A percentile compares a stretch with the other conserved stretches of the same genome.
phyloP scores from a whole-genome alignment of 305 asterid genomes.

The Rubia peregrina region DNA sequence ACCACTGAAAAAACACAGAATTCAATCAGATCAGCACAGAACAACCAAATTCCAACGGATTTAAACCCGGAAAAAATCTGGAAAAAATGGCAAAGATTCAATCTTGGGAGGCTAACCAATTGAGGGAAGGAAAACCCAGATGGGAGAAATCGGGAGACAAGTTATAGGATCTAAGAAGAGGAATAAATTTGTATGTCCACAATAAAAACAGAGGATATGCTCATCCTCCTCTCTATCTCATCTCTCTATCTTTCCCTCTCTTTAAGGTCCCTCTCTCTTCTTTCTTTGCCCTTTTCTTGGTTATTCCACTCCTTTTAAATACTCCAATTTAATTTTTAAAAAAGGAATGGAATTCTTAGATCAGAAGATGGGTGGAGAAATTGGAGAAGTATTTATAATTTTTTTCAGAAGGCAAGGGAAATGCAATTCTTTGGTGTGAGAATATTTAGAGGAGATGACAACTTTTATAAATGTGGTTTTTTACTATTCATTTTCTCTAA shows the following conservation, averaged over 20 bases:
- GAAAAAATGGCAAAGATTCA: slow-evolving; percentile 1
- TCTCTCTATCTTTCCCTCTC: slow-evolving; percentile 25
- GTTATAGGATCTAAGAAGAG: slow-evolving; percentile 52
- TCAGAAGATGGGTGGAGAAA: slow-evolving; percentile 7
- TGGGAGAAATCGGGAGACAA: slow-evolving; percentile 27
- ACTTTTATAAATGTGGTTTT: background rate
- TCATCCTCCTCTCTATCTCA: slow-evolving; percentile 43
- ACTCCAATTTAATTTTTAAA: slow-evolving; percentile 22
- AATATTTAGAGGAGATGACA: slow-evolving; percentile 35
- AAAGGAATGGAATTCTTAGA: slow-evolving; percentile 20
- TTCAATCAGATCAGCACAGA: slow-evolving; percentile 36
- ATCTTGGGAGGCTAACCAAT: slow-evolving; percentile 24
- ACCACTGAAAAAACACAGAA: slow-evolving; percentile 30
- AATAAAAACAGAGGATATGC: slow-evolving; percentile 51
- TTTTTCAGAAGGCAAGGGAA: slow-evolving; percentile 19
- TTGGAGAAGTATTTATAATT: slow-evolving; percentile 5
- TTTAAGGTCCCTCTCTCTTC: slow-evolving; percentile 35
- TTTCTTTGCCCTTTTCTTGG: slow-evolving; percentile 34
- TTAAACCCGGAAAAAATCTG: background rate
- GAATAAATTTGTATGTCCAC: slow-evolving; percentile 30
- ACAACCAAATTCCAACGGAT: slow-evolving; percentile 3
- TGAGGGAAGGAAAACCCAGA: slow-evolving; percentile 16
- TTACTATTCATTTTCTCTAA: no score
- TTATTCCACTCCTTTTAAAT: slow-evolving; percentile 58
- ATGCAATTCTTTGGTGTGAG: slow-evolving; percentile 38